Conservation (phyloP, 148 eudicot species). For the Heliamphora exappendiculata region DNA sequence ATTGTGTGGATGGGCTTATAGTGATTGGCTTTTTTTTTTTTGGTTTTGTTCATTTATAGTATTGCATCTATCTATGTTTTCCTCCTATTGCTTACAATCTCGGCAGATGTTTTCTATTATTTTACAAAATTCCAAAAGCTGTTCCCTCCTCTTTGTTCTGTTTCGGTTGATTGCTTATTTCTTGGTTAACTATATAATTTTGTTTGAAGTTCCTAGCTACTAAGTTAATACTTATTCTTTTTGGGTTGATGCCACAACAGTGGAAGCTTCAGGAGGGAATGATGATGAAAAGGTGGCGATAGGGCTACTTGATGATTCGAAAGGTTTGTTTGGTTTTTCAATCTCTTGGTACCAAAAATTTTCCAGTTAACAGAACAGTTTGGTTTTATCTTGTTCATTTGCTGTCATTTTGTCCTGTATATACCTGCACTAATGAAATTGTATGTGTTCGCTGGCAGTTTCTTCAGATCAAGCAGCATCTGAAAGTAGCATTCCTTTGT, state of each 20-base stretch:
- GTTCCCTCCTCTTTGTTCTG: not conserved
- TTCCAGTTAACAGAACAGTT: not conserved
- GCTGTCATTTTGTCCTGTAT: not conserved
- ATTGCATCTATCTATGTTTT: not conserved
- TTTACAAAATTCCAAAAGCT: not conserved
- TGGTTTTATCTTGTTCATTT: not conserved
- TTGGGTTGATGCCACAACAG: slow-evolving; percentile 9
- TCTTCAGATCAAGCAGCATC: slow-evolving; percentile 58
- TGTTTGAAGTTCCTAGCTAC: no score
- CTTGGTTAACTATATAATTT: not conserved
- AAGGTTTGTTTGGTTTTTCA: slow-evolving; percentile 40
- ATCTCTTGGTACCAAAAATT: not conserved
- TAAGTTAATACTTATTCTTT: not conserved
- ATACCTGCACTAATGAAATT: slow-evolving; percentile 5
- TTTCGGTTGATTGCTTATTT: not conserved
- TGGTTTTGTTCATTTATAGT: not conserved
- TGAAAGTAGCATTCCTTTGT: slow-evolving; percentile 88
- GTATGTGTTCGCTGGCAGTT: not conserved
- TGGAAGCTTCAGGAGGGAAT: slow-evolving; percentile 42
- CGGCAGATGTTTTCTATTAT: not conserved
- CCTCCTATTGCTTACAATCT: not conserved
- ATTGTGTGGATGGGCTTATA: no score
- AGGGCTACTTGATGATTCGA: slow-evolving; percentile 61
- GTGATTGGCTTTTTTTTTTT: not conserved
- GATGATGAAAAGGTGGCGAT: slow-evolving; percentile 44